Conservation (phyloP, 2,329 filamentous ascomycete genomes). For the Penicillium digitatum region DNA sequence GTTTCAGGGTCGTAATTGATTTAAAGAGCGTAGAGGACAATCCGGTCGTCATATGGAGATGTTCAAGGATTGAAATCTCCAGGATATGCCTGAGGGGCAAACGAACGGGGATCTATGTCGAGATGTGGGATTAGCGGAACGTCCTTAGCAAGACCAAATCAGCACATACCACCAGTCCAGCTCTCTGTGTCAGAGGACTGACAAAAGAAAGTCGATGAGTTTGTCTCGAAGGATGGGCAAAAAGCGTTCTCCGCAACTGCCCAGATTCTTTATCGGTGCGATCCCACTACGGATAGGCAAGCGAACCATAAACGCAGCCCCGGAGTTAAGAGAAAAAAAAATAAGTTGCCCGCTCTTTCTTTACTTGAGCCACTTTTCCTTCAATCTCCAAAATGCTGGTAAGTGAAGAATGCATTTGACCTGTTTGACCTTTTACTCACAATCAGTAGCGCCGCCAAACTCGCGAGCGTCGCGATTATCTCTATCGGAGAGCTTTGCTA, state of each 20-base stretch:
- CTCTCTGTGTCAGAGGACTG: slow-evolving; percentile 23
- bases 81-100: slow-evolving; percentile 34
- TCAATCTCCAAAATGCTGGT: slow-evolving; percentile 31
- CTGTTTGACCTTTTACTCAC: background rate
- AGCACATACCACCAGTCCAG: slow-evolving; percentile 20
- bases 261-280: slow-evolving; percentile 28
- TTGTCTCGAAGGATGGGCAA: slow-evolving; percentile 13
- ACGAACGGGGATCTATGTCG: slow-evolving; percentile 21
- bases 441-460: slow-evolving; percentile 62
- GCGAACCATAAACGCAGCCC: slow-evolving; percentile 28
- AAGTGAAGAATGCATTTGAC: slow-evolving; percentile 8
- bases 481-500: slow-evolving; percentile 83
- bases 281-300: slow-evolving; percentile 32
- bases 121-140: slow-evolving; percentile 4
- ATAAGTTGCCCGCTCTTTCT: slow-evolving; percentile 32
- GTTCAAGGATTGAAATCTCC: slow-evolving; percentile 9
- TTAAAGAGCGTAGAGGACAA: slow-evolving; percentile 30
- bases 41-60: slow-evolving; percentile 22
- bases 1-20: slow-evolving; percentile 9
- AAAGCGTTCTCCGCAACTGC: slow-evolving; percentile 25
- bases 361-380: slow-evolving; percentile 7
- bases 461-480: slow-evolving; percentile 76
- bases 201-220: slow-evolving; percentile 24
- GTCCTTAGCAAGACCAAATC: background rate
- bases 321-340: slow-evolving; percentile 37